These are phyloP conservation scores for Macadamia integrifolia DNA, from an alignment of 164 flowering plant species.

Conservation along the genomic window DNA sequence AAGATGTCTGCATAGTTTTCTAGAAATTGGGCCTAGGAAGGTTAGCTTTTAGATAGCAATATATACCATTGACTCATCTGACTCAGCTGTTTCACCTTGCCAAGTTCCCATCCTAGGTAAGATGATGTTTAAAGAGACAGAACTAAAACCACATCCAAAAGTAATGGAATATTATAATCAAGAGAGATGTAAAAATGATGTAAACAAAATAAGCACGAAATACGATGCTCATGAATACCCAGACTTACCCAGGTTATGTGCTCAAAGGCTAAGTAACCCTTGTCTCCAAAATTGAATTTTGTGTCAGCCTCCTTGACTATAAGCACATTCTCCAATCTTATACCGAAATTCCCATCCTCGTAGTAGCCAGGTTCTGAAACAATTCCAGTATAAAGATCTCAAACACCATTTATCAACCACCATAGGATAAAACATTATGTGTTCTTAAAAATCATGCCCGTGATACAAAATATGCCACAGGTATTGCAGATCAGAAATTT, in stretches of 20 bases:
- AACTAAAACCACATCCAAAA: neutral
- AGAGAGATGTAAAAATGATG: neutral
- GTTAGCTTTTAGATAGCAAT: too few species aligned
- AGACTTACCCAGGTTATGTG: constrained; percentile 93
- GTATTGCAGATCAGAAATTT: neutral
- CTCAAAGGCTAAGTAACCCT: constrained; percentile 88
- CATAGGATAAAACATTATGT: neutral
- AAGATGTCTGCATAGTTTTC: too few species aligned
- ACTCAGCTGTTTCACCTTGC: too few species aligned
- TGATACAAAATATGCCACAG: neutral
- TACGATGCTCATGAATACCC: neutral
- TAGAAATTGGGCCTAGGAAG: too few species aligned
- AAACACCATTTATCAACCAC: neutral
- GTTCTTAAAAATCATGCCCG: neutral
- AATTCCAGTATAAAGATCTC: constrained; percentile 6
- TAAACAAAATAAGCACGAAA: too few species aligned
- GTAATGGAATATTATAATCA: neutral
- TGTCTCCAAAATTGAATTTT: constrained; percentile 82
- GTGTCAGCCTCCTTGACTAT: constrained; percentile 83
- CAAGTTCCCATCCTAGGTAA: too few species aligned
- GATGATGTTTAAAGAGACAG: too few species aligned
- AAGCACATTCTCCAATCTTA: constrained; percentile 96
- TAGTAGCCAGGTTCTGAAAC: constrained; percentile 95
- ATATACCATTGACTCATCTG: too few species aligned
- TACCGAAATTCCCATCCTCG: constrained; percentile 93